phyloP scores from a whole-genome alignment of 140 eudicot genomes.

The Cichorium intybus region DNA sequence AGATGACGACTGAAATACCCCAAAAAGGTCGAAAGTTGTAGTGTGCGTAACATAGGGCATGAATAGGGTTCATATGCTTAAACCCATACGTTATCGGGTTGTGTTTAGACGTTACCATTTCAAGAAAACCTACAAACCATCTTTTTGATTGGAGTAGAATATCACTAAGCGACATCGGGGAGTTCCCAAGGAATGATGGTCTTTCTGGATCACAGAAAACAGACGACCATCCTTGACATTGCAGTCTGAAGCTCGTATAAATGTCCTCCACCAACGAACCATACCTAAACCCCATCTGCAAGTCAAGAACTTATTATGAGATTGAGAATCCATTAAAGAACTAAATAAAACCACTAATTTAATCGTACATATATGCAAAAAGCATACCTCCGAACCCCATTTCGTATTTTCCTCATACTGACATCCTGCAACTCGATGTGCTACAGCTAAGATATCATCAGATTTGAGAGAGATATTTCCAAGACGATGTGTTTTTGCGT shows the following conservation, averaged over 20 bases:
- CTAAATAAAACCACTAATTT: neutral
- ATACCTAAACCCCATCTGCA: slow-evolving; percentile 47
- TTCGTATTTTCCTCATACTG: slow-evolving; percentile 12
- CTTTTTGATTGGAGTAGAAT: slow-evolving; percentile 37
- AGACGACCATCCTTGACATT: slow-evolving; percentile 47
- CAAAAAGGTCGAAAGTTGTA: slow-evolving; percentile 40
- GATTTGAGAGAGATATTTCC: neutral
- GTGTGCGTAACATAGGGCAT: slow-evolving; percentile 33
- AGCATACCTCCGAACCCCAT: slow-evolving; percentile 29
- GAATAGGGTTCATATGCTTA: slow-evolving; percentile 32
- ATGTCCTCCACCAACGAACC: slow-evolving; percentile 53
- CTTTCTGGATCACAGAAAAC: slow-evolving; percentile 41
- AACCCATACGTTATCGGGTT: slow-evolving; percentile 43
- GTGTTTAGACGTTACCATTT: slow-evolving; percentile 42
- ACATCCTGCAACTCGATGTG: slow-evolving; percentile 16
- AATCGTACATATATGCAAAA: neutral
- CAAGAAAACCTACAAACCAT: slow-evolving; percentile 44
- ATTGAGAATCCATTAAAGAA: neutral
- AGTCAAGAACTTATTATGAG: neutral
- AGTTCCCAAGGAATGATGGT: slow-evolving; percentile 52
- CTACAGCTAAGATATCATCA: neutral
- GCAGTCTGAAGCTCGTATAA: slow-evolving; percentile 41
- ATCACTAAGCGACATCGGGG: slow-evolving; percentile 39
- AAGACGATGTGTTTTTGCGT: neutral
- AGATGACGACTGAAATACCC: slow-evolving; percentile 41